These are phyloP conservation scores for Floccularia luteovirens DNA, from an alignment of 768 basidiomycete genomes.

Conservation along the genomic window DNA sequence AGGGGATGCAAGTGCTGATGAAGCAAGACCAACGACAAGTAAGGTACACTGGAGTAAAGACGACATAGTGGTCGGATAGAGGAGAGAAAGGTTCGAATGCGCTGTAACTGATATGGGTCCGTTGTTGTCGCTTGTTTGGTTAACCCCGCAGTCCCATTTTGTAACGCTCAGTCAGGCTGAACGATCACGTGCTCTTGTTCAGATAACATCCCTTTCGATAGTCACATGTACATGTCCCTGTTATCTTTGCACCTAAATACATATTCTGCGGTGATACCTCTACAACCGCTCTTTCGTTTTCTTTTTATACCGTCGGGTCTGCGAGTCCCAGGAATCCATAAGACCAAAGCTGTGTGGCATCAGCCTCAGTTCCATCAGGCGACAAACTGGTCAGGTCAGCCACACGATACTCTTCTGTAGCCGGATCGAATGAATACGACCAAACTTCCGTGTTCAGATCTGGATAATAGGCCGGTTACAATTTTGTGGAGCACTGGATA, in stretches of 20 bases:
- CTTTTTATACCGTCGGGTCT: conserved; percentile 13
- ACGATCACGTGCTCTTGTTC: too few species aligned
- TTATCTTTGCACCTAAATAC: too few species aligned
- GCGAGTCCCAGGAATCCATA: conserved; percentile 33
- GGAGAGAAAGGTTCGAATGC: conserved; percentile 11
- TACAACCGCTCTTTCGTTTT: too few species aligned
- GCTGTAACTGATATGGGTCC: conserved; percentile 15
- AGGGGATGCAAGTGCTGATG: conserved; percentile 33
- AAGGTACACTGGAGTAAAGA: conserved; percentile 32
- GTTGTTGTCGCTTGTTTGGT: conserved; percentile 25
- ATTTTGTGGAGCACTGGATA: background rate
- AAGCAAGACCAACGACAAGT: conserved; percentile 30
- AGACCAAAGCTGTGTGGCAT: conserved; percentile 34
- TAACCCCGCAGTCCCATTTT: too few species aligned
- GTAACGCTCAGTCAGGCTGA: too few species aligned
- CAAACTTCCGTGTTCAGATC: conserved; percentile 34
- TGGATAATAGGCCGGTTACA: conserved; percentile 7
- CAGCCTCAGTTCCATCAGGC: conserved; percentile 32
- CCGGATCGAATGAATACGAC: conserved; percentile 25
- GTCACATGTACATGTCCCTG: too few species aligned
- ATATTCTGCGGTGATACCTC: too few species aligned
- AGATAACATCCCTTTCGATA: too few species aligned
- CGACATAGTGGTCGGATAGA: conserved; percentile 32
- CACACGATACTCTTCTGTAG: conserved; percentile 25
- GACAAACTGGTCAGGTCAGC: conserved; percentile 29